These are phyloP conservation scores for Cryptococcus sp. DNA, from an alignment of 1,284 basidiomycete genomes.

Conservation along the genomic window DNA sequence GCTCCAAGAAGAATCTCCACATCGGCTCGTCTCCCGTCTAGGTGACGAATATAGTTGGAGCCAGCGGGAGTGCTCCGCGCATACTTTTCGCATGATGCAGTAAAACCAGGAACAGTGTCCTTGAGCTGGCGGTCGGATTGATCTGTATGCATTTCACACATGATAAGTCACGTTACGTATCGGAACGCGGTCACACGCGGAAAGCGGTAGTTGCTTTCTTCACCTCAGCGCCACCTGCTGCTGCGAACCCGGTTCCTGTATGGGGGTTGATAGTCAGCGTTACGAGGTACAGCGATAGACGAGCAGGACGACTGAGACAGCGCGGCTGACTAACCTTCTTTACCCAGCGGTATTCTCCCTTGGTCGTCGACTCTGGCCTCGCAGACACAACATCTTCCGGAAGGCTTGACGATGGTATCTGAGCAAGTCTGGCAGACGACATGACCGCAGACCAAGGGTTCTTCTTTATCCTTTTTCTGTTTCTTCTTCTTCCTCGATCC, in stretches of 20 bases:
- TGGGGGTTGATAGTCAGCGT: background rate
- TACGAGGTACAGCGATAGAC: background rate
- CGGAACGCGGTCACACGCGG: conserved; percentile 31
- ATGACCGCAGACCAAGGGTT: conserved; percentile 65
- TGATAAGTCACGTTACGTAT: too few species aligned
- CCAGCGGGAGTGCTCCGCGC: too few species aligned
- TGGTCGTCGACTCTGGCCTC: conserved; percentile 57
- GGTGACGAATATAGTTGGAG: too few species aligned
- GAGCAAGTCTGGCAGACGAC: conserved; percentile 84
- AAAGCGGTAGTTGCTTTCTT: conserved; percentile 44
- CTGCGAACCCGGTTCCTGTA: conserved; percentile 81
- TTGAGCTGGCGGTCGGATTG: too few species aligned
- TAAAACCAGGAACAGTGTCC: too few species aligned
- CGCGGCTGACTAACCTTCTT: conserved; percentile 66
- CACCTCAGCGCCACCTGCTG: conserved; percentile 82
- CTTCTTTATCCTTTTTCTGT: conserved; percentile 41
- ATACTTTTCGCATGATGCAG: too few species aligned
- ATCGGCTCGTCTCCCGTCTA: background rate
- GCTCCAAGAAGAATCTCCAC: conserved; percentile 11
- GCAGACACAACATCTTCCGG: conserved; percentile 78
- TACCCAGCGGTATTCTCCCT: conserved; percentile 58
- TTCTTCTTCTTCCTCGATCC: conserved; percentile 41
- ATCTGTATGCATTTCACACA: too few species aligned
- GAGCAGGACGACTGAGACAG: background rate
- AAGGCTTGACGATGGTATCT: conserved; percentile 73